These are phyloP conservation scores for Medicago arabica DNA, from an alignment of 306 rosid species.

Conservation along the genomic window DNA sequence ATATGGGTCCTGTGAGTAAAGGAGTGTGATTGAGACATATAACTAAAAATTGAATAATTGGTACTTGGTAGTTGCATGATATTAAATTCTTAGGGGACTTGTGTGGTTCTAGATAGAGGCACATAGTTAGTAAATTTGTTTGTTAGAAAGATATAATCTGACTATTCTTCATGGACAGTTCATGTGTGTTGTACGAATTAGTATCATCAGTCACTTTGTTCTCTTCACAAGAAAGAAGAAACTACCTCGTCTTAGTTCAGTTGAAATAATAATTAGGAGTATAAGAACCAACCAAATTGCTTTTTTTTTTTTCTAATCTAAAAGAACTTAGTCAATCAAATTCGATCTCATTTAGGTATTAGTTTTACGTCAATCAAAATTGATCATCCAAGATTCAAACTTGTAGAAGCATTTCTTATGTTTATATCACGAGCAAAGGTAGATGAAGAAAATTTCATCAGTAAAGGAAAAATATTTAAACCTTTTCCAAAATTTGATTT, in stretches of 20 bases:
- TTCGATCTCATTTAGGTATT: no score
- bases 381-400: no score
- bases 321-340: no score
- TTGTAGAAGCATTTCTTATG: no score
- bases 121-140: constrained; percentile 3
- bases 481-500: no score
- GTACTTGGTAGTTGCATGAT: constrained; percentile 29
- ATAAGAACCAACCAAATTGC: no score
- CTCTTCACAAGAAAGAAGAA: neutral
- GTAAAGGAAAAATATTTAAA: no score
- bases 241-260: neutral
- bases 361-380: no score
- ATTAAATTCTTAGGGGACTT: constrained; percentile 5
- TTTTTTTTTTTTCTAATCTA: no score
- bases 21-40: constrained; percentile 34
- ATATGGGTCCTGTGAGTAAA: neutral
- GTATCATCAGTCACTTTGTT: neutral
- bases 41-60: constrained; percentile 30
- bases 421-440: no score
- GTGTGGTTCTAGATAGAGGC: neutral
- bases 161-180: neutral
- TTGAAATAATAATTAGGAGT: no score
- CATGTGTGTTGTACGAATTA: neutral
- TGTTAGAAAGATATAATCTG: neutral
- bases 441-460: no score